Evolutionary conservation across 495 filamentous ascomycete genomes (phyloP).

Genomic region (Hypoxylon lenormandii): DNA sequence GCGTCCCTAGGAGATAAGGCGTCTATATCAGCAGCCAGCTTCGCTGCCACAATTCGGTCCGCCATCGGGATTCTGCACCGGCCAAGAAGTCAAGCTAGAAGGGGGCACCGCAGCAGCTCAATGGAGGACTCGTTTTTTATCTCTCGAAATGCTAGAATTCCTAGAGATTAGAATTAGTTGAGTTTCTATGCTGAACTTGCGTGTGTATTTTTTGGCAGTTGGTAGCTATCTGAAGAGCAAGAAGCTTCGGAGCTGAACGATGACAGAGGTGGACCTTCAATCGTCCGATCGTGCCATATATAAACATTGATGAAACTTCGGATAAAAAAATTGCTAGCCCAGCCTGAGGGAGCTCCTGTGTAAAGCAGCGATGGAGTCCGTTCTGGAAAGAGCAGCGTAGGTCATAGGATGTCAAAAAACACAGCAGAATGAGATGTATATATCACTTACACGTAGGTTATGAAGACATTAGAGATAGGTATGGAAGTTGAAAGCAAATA

Average conservation of each 20-base stretch:
- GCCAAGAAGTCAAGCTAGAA: conserved; percentile 27
- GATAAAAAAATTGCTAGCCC: not conserved
- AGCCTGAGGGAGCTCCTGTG: not conserved
- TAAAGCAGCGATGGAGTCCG: not conserved
- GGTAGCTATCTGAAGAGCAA: not conserved
- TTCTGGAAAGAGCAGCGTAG: conserved; percentile 16
- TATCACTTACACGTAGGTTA: conserved; percentile 36
- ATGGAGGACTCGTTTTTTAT: conserved; percentile 5
- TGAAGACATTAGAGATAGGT: conserved; percentile 23
- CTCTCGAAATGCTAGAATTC: conserved; percentile 14
- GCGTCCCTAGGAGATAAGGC: conserved; percentile 77
- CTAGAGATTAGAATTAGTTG: conserved; percentile 21
- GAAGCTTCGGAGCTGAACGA: not conserved
- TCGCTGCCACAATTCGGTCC: conserved; percentile 53
- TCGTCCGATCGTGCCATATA: no score
- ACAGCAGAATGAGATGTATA: no score
- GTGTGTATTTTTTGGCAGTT: not conserved
- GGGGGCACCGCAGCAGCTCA: conserved; percentile 14
- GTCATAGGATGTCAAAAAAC: not conserved
- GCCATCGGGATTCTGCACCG: conserved; percentile 40
- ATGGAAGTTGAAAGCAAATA: conserved; percentile 10
- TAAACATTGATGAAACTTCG: not conserved
- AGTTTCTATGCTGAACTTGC: not conserved
- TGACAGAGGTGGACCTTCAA: not conserved
- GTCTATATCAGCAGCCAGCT: conserved; percentile 67